Evolutionary conservation across 1,284 basidiomycete genomes (phyloP).

Genomic region (Sanghuangporus sanghuang): DNA sequence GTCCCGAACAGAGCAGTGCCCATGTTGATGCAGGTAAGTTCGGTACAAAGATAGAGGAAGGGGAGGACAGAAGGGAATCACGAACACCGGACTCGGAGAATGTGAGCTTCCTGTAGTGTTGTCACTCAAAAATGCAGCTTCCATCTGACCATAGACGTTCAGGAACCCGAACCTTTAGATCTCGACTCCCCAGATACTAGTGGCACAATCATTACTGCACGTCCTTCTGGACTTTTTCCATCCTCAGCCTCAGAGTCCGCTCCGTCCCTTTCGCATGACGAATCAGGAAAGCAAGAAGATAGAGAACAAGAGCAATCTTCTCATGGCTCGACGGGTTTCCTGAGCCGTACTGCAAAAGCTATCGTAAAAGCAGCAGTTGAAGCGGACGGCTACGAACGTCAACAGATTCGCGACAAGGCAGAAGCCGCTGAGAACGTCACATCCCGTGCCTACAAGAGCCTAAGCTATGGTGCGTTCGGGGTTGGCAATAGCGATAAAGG

Average conservation of each 20-base stretch:
- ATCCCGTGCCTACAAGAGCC: constrained; percentile 10
- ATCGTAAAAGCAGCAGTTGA: constrained; percentile 27
- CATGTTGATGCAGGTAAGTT: constrained; percentile 36
- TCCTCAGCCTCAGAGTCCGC: constrained; percentile 17
- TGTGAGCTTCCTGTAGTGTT: background rate
- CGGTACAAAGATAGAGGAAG: constrained; percentile 35
- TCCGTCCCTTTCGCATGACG: background rate
- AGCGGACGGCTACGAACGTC: constrained; percentile 25
- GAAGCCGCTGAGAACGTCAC: constrained; percentile 24
- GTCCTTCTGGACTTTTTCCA: background rate
- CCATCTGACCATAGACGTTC: background rate
- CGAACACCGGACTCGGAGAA: constrained; percentile 17
- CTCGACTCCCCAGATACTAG: constrained; percentile 5
- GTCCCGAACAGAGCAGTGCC: constrained; percentile 34
- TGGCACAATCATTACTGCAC: background rate
- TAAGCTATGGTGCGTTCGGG: background rate
- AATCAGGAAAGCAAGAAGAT: background rate
- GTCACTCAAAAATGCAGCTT: background rate
- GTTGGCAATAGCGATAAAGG: constrained; percentile 24
- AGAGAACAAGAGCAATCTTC: background rate
- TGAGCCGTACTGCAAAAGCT: constrained; percentile 23
- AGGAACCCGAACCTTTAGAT: constrained; percentile 16
- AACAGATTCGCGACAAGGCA: constrained; percentile 26
- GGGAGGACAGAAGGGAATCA: constrained; percentile 14
- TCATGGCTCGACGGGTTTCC: constrained; percentile 2